Percentiles rank a stretch among this genome's conserved stretches.
Evolutionary conservation across 345 rosid genomes (phyloP).

Genomic region (Passiflora organensis): DNA sequence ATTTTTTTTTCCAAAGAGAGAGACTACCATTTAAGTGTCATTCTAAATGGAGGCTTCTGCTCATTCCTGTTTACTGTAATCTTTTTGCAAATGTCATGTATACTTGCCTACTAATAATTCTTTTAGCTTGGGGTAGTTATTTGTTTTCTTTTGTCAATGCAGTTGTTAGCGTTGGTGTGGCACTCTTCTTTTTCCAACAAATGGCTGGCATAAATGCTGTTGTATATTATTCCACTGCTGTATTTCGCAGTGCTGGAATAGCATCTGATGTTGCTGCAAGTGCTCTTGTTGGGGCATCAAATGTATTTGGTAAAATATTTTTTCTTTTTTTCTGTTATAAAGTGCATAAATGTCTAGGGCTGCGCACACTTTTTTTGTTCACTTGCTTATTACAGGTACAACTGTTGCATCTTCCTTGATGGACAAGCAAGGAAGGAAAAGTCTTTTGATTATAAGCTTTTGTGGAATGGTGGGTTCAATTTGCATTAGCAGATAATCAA

Average conservation of each 20-base stretch:
- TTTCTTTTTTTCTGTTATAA: neutral
- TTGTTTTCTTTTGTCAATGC: slow-evolving; percentile 20
- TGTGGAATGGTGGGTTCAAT: slow-evolving; percentile 55
- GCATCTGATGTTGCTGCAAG: slow-evolving; percentile 97
- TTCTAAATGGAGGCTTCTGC: too few relatives aligned
- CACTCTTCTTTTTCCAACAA: slow-evolving; percentile 97
- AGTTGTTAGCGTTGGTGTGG: slow-evolving; percentile 98
- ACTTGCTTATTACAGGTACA: slow-evolving; percentile 58
- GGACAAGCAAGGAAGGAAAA: slow-evolving; percentile 96
- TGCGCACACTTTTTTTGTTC: slow-evolving; percentile 1
- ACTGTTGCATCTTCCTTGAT: slow-evolving; percentile 91
- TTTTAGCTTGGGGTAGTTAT: neutral
- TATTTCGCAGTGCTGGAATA: slow-evolving; percentile 88
- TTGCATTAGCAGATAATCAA: neutral
- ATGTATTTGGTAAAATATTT: slow-evolving; percentile 64
- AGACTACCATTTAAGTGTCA: too few relatives aligned
- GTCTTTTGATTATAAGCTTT: slow-evolving; percentile 85
- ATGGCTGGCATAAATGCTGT: slow-evolving; percentile 98
- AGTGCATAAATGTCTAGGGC: neutral
- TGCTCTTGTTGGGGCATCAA: slow-evolving; percentile 97
- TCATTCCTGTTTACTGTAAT: neutral
- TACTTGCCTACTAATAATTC: too few relatives aligned
- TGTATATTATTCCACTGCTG: slow-evolving; percentile 94
- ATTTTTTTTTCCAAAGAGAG: too few relatives aligned
- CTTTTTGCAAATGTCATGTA: too few relatives aligned